Evolutionary conservation across 2,329 filamentous ascomycete species (phyloP), one percentile per base, ranked within the genome.

Genomic region (Colletotrichum tropicale): DNA sequence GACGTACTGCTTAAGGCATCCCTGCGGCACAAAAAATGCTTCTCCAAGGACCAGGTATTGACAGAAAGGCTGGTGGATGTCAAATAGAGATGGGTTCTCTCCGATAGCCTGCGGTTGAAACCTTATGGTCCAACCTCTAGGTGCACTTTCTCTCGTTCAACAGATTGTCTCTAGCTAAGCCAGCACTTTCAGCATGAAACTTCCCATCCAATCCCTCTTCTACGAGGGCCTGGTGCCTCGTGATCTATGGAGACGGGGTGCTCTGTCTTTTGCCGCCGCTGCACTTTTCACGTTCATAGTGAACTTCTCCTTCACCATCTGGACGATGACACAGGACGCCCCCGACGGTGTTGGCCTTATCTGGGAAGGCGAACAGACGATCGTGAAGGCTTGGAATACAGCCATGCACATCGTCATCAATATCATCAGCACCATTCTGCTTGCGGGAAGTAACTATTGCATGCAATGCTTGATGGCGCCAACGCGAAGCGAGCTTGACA

Each of bases 201-300:
- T 55, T 13, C 12, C 18, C n/a, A 2, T 24, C 8, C 9, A 0
- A 55, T 15, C n/a, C n/a, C 3, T 9, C 12, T 24, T 55, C 18
- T 24, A n/a, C 3, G 48, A 32, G 52, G 9, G 21, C 4, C 10
- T 26, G 0, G 1, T 55, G 1, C 52, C 52, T 26, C 12, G 52
- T 6, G 52, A 55, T 3, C 9, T 7, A 16, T 56, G 52, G 12
- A 15, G 52, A 56, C 2, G 12, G 8, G 21, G 52, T 0, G 21
- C 52, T 6, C 21, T 56, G 0, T 16, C 1, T 0, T 56, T 56
- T 55, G 48, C 48, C 1, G 21, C 21, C 0, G n/a, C 52, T 0
- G 5, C 52, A 3, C 3, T 56, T 16, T 26, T 56, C 6, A 56
- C 52, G 0, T 56, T 56, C 12, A 13, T 26, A 3, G 52, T 56